Evolutionary conservation across 441 rosid species (phyloP).

Genomic region (Bocquillonia castaneifolia): DNA sequence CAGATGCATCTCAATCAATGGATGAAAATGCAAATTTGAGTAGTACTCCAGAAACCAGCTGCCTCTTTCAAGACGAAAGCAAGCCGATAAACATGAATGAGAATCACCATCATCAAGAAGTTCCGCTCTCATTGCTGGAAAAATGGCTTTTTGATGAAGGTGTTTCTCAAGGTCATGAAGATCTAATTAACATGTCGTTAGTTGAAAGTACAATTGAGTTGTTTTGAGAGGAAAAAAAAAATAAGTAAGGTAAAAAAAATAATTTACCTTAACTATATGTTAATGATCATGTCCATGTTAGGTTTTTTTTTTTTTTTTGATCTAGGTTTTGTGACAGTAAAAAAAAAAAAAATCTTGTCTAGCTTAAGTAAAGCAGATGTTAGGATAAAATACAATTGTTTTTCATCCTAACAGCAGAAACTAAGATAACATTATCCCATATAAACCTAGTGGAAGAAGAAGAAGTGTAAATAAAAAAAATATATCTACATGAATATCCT

Average conservation of each 20-base stretch:
- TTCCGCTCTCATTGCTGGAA: conserved; percentile 68
- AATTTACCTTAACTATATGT: neutral
- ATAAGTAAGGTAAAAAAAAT: too few relatives aligned
- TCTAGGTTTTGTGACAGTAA: conserved; percentile 19
- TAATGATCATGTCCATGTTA: neutral
- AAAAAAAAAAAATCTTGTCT: neutral
- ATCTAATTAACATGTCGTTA: conserved; percentile 44
- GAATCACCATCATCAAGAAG: conserved; percentile 13
- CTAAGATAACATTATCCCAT: conserved; percentile 25
- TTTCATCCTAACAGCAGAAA: conserved; percentile 28
- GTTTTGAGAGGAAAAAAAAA: conserved; percentile 12
- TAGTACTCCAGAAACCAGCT: conserved; percentile 41
- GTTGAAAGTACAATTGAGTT: conserved; percentile 40
- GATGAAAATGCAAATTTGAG: conserved; percentile 40
- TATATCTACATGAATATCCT: conserved; percentile 15
- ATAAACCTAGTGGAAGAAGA: conserved; percentile 27
- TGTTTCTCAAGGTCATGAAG: conserved; percentile 39
- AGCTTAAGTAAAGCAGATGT: too few relatives aligned
- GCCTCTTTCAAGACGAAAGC: conserved; percentile 51
- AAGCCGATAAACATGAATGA: conserved; percentile 33
- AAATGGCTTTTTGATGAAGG: conserved; percentile 84
- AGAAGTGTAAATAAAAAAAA: conserved; percentile 38
- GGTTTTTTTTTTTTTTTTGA: conserved; percentile 5
- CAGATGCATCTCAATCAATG: conserved; percentile 45
- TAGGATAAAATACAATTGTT: conserved; percentile 5